phyloP scores from a whole-genome alignment of 2,329 filamentous ascomycete species.

The Albophoma yamanashiensis region DNA sequence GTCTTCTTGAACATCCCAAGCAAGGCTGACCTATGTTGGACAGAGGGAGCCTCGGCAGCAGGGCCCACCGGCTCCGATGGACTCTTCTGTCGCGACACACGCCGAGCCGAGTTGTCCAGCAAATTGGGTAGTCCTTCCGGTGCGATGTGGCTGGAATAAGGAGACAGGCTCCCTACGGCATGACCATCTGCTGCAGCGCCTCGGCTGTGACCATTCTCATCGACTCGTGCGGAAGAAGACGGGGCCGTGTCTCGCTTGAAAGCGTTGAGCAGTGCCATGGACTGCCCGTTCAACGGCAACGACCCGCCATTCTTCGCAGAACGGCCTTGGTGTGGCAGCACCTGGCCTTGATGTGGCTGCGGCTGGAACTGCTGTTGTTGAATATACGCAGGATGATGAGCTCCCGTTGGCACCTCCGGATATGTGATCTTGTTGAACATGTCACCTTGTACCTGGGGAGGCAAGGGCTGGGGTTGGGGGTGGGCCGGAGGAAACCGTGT shows the following conservation, averaged over 20 bases:
- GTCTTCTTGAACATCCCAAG: slow-evolving; percentile 44
- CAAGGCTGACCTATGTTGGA: slow-evolving; percentile 35
- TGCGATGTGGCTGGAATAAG: background rate
- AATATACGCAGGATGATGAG: background rate
- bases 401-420: slow-evolving; percentile 13
- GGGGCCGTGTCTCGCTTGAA: slow-evolving; percentile 24
- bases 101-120: background rate
- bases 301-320: slow-evolving; percentile 7
- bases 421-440: slow-evolving; percentile 30
- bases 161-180: background rate
- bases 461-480: slow-evolving; percentile 34
- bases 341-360: slow-evolving; percentile 5
- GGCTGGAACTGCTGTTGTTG: slow-evolving; percentile 7
- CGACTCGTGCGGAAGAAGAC: slow-evolving; percentile 1
- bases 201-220: background rate
- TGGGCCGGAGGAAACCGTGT: slow-evolving; percentile 17
- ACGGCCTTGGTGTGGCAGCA: slow-evolving; percentile 5
- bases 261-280: slow-evolving; percentile 31
- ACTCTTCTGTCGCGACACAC: slow-evolving; percentile 4
- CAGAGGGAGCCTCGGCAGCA: slow-evolving; percentile 10
- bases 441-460: slow-evolving; percentile 44
- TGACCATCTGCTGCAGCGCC: background rate
- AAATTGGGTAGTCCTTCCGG: background rate
- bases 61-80: slow-evolving; percentile 17
- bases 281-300: slow-evolving; percentile 27